These are phyloP conservation scores for Fusarium transvaalense DNA, from an alignment of 2,329 filamentous ascomycete species.

Conservation along the genomic window DNA sequence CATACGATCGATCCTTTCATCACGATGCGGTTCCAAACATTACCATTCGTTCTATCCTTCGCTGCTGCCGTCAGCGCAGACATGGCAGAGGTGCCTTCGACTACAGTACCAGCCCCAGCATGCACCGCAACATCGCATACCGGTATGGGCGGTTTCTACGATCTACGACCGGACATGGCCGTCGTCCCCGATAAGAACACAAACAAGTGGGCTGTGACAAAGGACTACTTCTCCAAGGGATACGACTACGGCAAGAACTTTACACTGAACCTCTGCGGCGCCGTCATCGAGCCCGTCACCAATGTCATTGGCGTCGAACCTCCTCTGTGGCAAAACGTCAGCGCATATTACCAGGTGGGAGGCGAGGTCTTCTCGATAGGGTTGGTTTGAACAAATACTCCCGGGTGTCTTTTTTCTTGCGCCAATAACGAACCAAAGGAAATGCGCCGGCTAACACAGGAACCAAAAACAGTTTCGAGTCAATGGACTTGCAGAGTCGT, in stretches of 20 bases:
- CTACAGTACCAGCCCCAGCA: constrained; percentile 60
- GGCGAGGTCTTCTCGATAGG: constrained; percentile 81
- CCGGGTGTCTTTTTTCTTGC: not conserved
- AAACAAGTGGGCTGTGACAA: constrained; percentile 56
- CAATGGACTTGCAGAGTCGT: constrained; percentile 66
- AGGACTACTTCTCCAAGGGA: constrained; percentile 74
- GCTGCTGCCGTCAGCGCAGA: constrained; percentile 52
- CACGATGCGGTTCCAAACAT: constrained; percentile 48
- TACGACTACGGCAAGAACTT: constrained; percentile 86
- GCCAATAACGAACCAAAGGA: not conserved
- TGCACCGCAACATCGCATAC: constrained; percentile 69
- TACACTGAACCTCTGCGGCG: constrained; percentile 83
- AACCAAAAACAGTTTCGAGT: constrained; percentile 58
- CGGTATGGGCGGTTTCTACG: constrained; percentile 70
- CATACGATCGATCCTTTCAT: constrained; percentile 18
- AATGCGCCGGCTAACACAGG: constrained; percentile 25
- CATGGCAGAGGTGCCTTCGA: constrained; percentile 54
- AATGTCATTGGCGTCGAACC: constrained; percentile 74
- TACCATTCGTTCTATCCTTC: constrained; percentile 54
- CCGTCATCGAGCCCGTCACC: constrained; percentile 75
- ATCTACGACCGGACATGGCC: constrained; percentile 68
- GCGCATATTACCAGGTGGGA: constrained; percentile 78
- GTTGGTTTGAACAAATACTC: constrained; percentile 58
- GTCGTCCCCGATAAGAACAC: constrained; percentile 57
- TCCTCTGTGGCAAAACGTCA: constrained; percentile 76